A percentile compares a stretch with the other conserved stretches of the same genome.
phyloP scores from a whole-genome alignment of 75 land plant genomes.

The Pseudotsuga menziesii region DNA sequence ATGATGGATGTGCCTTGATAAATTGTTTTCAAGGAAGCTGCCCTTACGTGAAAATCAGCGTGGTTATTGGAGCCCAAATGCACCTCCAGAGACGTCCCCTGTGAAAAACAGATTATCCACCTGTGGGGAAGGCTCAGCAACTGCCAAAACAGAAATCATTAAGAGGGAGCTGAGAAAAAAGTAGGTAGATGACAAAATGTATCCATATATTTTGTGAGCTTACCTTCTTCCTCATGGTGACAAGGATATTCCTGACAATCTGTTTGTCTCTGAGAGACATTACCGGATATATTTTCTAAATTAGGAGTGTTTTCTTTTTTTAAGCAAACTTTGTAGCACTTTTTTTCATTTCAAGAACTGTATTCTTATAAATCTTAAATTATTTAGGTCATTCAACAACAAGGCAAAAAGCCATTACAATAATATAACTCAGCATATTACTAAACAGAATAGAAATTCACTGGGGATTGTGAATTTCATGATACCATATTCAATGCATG shows the following conservation, averaged over 20 bases:
- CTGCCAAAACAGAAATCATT: slow-evolving; percentile 6
- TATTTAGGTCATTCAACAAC: no score
- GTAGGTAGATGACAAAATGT: not conserved
- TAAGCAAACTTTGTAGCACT: no score
- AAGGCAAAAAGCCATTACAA: no score
- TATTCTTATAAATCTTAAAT: no score
- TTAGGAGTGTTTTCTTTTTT: no score
- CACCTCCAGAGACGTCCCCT: slow-evolving; percentile 42
- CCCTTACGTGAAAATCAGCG: slow-evolving; percentile 62
- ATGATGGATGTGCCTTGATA: slow-evolving; percentile 30
- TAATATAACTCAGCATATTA: no score
- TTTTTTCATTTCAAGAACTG: no score
- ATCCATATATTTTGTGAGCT: not conserved
- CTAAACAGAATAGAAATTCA: no score
- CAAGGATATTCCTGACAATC: slow-evolving; percentile 15
- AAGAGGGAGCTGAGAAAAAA: no score
- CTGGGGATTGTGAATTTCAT: no score
- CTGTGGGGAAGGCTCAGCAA: slow-evolving; percentile 24
- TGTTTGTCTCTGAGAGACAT: slow-evolving; percentile 9
- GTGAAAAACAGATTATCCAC: slow-evolving; percentile 48
- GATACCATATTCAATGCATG: no score
- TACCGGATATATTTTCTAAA: no score
- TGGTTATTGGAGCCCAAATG: slow-evolving; percentile 31
- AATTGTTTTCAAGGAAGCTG: slow-evolving; percentile 41
- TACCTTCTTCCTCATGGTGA: slow-evolving; percentile 10